phyloP scores from a whole-genome alignment of 2,329 filamentous ascomycete genomes.

The Graphilbum sp. region DNA sequence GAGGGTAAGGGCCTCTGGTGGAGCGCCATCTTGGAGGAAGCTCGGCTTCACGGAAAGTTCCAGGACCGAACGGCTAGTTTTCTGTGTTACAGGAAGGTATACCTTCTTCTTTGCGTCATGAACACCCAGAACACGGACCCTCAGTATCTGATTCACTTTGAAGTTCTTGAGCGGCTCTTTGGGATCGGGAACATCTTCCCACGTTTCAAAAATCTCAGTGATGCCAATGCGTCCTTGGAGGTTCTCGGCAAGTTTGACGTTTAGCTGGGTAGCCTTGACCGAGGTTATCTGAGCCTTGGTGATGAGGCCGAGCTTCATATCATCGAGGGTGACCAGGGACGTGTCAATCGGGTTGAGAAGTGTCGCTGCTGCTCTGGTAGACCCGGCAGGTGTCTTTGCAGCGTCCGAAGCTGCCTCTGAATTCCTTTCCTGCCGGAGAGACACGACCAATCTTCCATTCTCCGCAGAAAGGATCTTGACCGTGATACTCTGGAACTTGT shows the following conservation, averaged over 20 bases:
- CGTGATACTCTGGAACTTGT: slow-evolving; percentile 58
- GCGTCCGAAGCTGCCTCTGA: slow-evolving; percentile 7
- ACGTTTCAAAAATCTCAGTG: slow-evolving; percentile 76
- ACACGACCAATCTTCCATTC: slow-evolving; percentile 48
- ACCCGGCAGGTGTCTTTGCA: no score
- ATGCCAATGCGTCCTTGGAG: slow-evolving; percentile 86
- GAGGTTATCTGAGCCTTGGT: slow-evolving; percentile 67
- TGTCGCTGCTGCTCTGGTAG: slow-evolving; percentile 7
- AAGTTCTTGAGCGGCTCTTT: slow-evolving; percentile 69
- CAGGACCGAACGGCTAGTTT: slow-evolving; percentile 64
- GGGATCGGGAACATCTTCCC: slow-evolving; percentile 70
- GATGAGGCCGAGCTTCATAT: slow-evolving; percentile 56
- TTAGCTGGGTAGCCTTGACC: slow-evolving; percentile 81
- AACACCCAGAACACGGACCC: slow-evolving; percentile 66
- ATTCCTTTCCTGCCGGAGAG: slow-evolving; percentile 29
- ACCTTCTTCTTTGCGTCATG: slow-evolving; percentile 83
- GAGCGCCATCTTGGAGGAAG: slow-evolving; percentile 31
- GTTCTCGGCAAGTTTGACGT: slow-evolving; percentile 75
- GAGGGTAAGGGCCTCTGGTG: slow-evolving; percentile 41
- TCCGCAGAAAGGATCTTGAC: slow-evolving; percentile 61
- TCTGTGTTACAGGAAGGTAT: slow-evolving; percentile 82
- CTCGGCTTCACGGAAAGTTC: slow-evolving; percentile 73
- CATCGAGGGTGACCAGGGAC: slow-evolving; percentile 45
- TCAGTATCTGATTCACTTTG: slow-evolving; percentile 50
- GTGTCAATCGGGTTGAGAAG: slow-evolving; percentile 39